Evolutionary conservation across 2,329 filamentous ascomycete genomes (phyloP), one percentile per base, ranked within the genome.

Genomic region (Lachnum nothofagi): DNA sequence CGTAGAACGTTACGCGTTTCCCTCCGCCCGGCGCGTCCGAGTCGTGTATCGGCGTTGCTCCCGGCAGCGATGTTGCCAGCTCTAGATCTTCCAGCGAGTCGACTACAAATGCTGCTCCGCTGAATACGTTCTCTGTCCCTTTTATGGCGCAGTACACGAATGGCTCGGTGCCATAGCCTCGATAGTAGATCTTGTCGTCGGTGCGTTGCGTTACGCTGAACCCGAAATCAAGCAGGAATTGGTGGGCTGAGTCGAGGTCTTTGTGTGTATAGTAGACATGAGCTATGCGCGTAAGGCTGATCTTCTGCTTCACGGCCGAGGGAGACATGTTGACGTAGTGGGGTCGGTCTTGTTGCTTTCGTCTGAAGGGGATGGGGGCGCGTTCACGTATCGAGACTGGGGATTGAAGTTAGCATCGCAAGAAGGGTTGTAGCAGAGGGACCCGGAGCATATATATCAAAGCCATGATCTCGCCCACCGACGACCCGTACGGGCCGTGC

Each of bases 151-250:
- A 80, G 38, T 83, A 71, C 2, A 82, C 68, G 61, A 79, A 83
- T 10, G 79, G 78, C 56, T 83, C 79, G 5, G 66, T 67, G 12
- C 81, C 79, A 59, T 82, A 83, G 16, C 81, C 81, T 34, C 78
- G 74, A 63, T 75, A 82, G 68, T 78, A 85, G 25, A 77, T 75
- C 48, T 67, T 71, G 39, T 72, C 66, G 23, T 49, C 53, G 5
- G 53, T 55, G 14, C 42, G 40, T 7, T 52, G 25, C 12, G 38
- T 27, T 4, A 46, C 43, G 17, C 43, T 46, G 43, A 51, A 46
- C n/a, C 60, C 60, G 35, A 62, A 61, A 34, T 61, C 57, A 17
- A 60, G 54, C 40, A 58, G 52, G 48, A 62, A 62, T 48, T 55
- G 48, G 24, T 57, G 25, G 2, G 54, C 52, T 6, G 40, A 41